These are phyloP conservation scores for Hibiscus tridactylites DNA, from an alignment of 345 rosid genomes.

Conservation along the genomic window DNA sequence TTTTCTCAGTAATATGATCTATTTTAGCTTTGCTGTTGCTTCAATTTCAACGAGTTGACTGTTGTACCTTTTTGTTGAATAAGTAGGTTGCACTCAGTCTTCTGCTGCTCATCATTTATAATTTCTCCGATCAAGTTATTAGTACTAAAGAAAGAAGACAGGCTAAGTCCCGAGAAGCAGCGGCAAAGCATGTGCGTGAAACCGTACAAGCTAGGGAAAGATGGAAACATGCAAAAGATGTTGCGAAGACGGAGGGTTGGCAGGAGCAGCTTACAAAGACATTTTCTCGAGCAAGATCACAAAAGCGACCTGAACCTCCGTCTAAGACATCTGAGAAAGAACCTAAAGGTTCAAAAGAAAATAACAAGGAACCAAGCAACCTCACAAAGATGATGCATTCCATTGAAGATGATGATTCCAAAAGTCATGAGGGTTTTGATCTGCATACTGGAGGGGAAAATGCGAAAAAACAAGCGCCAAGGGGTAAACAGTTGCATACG, in stretches of 20 bases:
- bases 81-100: constrained; percentile 47
- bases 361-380: constrained; percentile 41
- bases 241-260: constrained; percentile 57
- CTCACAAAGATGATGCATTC: constrained; percentile 58
- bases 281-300: constrained; percentile 58
- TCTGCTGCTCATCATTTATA: constrained; percentile 47
- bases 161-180: constrained; percentile 62
- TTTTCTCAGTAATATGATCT: background rate
- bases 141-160: constrained; percentile 50
- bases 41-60: constrained; percentile 1
- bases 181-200: constrained; percentile 75
- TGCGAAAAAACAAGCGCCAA: constrained; percentile 58
- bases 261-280: constrained; percentile 55
- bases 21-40: background rate
- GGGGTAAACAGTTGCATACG: constrained; percentile 60
- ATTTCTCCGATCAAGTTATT: constrained; percentile 66
- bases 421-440: constrained; percentile 44
- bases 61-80: constrained; percentile 11
- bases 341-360: constrained; percentile 30
- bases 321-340: constrained; percentile 24
- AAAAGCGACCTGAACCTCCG: constrained; percentile 16
- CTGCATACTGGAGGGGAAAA: constrained; percentile 47
- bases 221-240: constrained; percentile 64
- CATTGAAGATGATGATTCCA: constrained; percentile 58
- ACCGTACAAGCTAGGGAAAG: constrained; percentile 86